Conservation (phyloP, 352 stramenopile genomes). For the Globisporangium apiculatum region DNA sequence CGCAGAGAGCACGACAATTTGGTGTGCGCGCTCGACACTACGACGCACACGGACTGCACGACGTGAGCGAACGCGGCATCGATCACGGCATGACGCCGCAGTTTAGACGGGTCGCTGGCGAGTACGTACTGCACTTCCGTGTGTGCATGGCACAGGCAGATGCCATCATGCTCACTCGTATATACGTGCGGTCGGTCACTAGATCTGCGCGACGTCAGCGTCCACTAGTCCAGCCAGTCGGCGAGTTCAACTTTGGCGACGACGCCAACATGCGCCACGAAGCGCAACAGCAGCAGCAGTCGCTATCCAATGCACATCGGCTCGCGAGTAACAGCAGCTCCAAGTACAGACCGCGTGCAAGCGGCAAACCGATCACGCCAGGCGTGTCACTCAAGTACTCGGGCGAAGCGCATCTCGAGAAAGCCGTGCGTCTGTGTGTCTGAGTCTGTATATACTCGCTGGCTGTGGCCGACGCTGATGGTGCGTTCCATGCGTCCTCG, state of each 20-base stretch:
- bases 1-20: background rate
- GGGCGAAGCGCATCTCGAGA: slow-evolving; percentile 4
- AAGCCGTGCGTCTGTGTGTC: slow-evolving; percentile 3
- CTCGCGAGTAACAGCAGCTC: background rate
- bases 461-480: background rate
- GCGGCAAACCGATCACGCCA: slow-evolving; percentile 9
- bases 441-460: background rate
- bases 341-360: slow-evolving; percentile 4
- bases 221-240: background rate
- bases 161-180: background rate
- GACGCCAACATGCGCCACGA: background rate
- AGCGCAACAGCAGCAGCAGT: slow-evolving; percentile 1
- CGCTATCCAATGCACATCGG: background rate
- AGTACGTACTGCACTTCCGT: background rate
- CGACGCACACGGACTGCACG: background rate
- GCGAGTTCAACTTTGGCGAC: background rate
- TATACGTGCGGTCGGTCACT: background rate
- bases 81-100: background rate
- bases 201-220: background rate
- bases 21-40: background rate
- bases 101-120: background rate
- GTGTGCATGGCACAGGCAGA: background rate
- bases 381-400: slow-evolving; percentile 7
- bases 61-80: background rate
- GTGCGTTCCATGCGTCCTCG: background rate